Conservation (phyloP, 805 yeast genomes). For the Ogataea paradorogensis region DNA sequence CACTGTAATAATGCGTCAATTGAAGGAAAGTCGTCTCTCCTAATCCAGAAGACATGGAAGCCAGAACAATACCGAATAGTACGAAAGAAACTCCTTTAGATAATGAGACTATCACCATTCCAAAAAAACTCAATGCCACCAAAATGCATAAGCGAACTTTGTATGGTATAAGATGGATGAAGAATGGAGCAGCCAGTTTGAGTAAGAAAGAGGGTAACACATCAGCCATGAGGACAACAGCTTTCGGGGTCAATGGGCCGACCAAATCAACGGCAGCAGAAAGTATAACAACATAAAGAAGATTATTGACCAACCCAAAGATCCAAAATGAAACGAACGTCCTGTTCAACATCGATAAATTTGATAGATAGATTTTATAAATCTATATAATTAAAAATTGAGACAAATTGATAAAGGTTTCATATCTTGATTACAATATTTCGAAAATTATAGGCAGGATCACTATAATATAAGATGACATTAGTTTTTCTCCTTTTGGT, state of each 20-base stretch:
- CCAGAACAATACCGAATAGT: slow-evolving; percentile 69
- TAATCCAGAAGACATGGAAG: slow-evolving; percentile 81
- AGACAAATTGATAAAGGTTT: neutral
- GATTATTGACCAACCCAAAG: slow-evolving; percentile 85
- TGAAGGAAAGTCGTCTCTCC: slow-evolving; percentile 91
- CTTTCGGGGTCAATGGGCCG: slow-evolving; percentile 80
- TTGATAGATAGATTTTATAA: neutral
- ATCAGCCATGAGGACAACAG: slow-evolving; percentile 80
- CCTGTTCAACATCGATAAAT: slow-evolving; percentile 8
- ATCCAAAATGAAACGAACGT: slow-evolving; percentile 63
- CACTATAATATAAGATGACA: too few relatives aligned
- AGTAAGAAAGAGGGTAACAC: slow-evolving; percentile 76
- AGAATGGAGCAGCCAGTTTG: slow-evolving; percentile 76
- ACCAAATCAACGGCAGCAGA: slow-evolving; percentile 92
- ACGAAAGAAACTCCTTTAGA: slow-evolving; percentile 37
- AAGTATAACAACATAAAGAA: slow-evolving; percentile 84
- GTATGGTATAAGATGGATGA: slow-evolving; percentile 65
- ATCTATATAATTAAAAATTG: neutral
- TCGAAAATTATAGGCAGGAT: too few relatives aligned
- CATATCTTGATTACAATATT: too few relatives aligned
- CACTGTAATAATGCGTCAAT: slow-evolving; percentile 72
- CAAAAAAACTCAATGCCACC: slow-evolving; percentile 58
- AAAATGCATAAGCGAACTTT: slow-evolving; percentile 48
- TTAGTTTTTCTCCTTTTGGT: neutral
- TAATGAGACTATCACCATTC: slow-evolving; percentile 70